Evolutionary conservation across 305 asterid genomes (phyloP), one percentile per base, ranked within the genome.

Genomic region (Fraxinus greggii): DNA sequence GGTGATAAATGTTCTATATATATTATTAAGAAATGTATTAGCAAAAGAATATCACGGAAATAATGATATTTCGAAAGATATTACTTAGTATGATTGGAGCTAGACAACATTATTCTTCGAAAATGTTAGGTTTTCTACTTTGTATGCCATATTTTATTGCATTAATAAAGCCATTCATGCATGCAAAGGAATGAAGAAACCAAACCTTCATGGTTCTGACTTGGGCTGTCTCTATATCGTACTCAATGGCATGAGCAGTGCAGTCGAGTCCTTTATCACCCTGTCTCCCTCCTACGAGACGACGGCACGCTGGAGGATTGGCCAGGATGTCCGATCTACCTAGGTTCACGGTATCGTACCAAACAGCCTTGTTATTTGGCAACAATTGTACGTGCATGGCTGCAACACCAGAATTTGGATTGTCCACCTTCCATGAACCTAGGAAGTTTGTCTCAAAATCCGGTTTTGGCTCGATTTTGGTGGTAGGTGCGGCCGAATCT

Each of bases 311-410:
- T 6, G 79, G 86, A 3, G 95, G 97, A 0, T 84, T 13, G 29
- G 80, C 8, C 79, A 78, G 4, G 13, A 92, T 81, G 17, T 86
- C 93, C 0, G 98, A 96, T 32, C 90, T 82, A 5, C 98, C 99
- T n/a, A 93, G 95, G 59, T 91, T 88, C 0, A 93, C 89, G 0
- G 98, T 92, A 29, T 96, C 99, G 72, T 17, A 92, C 98, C 97
- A 93, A 0, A 92, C 87, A 5, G 86, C 92, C 86, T 91, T 96
- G 63, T 88, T 88, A 45, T 90, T 90, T 13, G 95, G 97, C 97
- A 94, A 84, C 83, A 96, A 77, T 19, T 96, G 98, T 70, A 93
- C 72, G 56, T 96, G 98, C 98, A 96, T 96, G 56, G 96, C 96
- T 0, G 95, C 42, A 48, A 96, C 97, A 0, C 98, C 98, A 0